Base-by-base conservation (phyloP, 495 filamentous ascomycete genomes). In the Podospora conica region DNA sequence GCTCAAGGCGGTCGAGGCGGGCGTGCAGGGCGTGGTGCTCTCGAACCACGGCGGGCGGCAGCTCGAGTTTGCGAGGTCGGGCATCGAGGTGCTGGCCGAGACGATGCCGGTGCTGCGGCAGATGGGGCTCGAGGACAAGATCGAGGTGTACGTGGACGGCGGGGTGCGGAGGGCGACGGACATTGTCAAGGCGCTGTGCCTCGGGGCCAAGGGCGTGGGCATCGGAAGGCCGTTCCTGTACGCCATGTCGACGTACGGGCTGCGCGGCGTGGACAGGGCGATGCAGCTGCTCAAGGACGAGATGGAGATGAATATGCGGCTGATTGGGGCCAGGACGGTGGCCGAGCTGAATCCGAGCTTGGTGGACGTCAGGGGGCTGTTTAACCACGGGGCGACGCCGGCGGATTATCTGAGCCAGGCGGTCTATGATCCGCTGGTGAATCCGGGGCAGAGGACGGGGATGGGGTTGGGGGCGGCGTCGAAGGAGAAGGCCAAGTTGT, bases 21-120 rank as follows among this genome's bases (percentile, higher is more conserved):
- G 92, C 64, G 90, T 96, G 10, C 88, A 96, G 69, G 95, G 93
- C 66, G 93, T 97, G 55, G 95, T 98, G 24, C 86, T 98, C 56
- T 96, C 91, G 59, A 98, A 98, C 81, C 95, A 98, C 81, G 95
- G 95, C 65, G 95, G 95, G 23, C 86, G 95, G n/a, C 95, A 98
- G 78, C 91, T 98, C 58, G 95, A 98, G 69, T 93, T 92, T 69
- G 88, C 95, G 1, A 87, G 90, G 28, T 95, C 91, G 0, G 96
- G 86, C n/a, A 87, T 98, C 70, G 95, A 98, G 75, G 84, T 98
- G 1, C 85, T 98, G 9, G 91, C 95, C 22, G 95, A 98, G 81
- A 93, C 96, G 15, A 96, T 98, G 93, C 93, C 95, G 4, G 89
- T 91, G 31, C 85, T 98, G 56, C 88, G 92, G 28, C 86, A 91